Percentiles rank a stretch among this genome's conserved stretches.
phyloP scores from a whole-genome alignment of 352 stramenopile species.

The Pythium rhizo-oryzae region DNA sequence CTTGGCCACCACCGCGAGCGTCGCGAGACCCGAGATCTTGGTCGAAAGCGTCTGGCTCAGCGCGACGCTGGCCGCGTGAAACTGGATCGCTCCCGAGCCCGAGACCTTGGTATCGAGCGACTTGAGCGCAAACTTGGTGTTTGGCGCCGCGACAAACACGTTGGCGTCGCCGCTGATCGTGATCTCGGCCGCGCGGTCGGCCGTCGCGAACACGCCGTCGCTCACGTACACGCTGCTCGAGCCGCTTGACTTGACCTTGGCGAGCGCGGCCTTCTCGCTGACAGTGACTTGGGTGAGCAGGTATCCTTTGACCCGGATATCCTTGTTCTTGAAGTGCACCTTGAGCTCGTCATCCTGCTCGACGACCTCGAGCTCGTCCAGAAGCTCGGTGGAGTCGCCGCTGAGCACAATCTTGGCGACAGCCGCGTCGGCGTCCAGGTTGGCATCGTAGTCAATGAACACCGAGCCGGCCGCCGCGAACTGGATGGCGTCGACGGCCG shows the following conservation, averaged over 20 bases:
- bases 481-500: slow-evolving; percentile 10
- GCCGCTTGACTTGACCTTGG: slow-evolving; percentile 45
- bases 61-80: slow-evolving; percentile 35
- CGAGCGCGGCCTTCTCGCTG: slow-evolving; percentile 33
- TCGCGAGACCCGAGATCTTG: slow-evolving; percentile 23
- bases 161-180: slow-evolving; percentile 10
- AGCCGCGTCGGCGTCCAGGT: slow-evolving; percentile 10
- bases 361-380: slow-evolving; percentile 47
- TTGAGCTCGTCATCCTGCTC: slow-evolving; percentile 48
- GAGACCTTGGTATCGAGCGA: slow-evolving; percentile 38
- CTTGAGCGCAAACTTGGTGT: slow-evolving; percentile 41
- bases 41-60: slow-evolving; percentile 13
- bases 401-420: slow-evolving; percentile 56
- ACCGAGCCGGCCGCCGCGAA: slow-evolving; percentile 17
- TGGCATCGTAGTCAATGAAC: slow-evolving; percentile 24
- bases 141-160: slow-evolving; percentile 20
- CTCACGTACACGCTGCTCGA: slow-evolving; percentile 48
- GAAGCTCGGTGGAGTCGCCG: slow-evolving; percentile 53
- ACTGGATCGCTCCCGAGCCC: slow-evolving; percentile 30
- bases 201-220: slow-evolving; percentile 14
- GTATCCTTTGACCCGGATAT: slow-evolving; percentile 46
- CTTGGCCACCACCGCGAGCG: slow-evolving; percentile 20
- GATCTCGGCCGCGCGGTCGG: not conserved
- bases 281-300: slow-evolving; percentile 58
- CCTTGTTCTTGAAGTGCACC: slow-evolving; percentile 52